Evolutionary conservation across 176 grass and related monocot species (phyloP), one percentile per base, ranked within the genome.

Genomic region (Cymbopogon citratus): DNA sequence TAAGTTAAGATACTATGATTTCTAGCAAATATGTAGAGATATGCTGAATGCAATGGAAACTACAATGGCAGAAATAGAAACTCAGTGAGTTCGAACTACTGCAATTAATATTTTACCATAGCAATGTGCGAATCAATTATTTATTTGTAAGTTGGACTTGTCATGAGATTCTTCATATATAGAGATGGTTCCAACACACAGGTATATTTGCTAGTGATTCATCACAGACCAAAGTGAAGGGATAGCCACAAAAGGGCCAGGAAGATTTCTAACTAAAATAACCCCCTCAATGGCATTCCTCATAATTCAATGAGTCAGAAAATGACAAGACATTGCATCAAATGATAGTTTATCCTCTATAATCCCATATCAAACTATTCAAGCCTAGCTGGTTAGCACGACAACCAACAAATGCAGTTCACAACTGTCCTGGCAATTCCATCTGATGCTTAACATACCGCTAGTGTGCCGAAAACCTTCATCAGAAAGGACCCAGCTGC

Each of bases 401-500:
- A 29, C 1, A 85, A 78, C 1, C 38, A 24, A 19, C 27, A 77
- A 23, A 5, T 76, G 21, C 2, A n/a, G 40, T 2, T 33, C 1
- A 56, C 35, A 43, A 8, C 11, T 83, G 31, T 63, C 56, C 1
- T 46, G 54, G 68, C 18, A 51, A 25, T 73, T 23, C 9, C 9
- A 66, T 49, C 14, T 19, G 2, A 63, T 41, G n/a, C 64, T 45
- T 36, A 73, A 28, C 41, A 78, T 91, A 99, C 96, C 54, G 92
- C 89, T 60, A 99, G 65, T 77, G 89, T 74, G 2, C 96, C 91
- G 0, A 99, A 95, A 75, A 95, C 92, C 74, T 93, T 93, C 92
- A 95, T 99, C 83, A 93, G 83, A 45, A 99, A 99, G 2, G 92
- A 99, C 23, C 96, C 92, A 51, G 91, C 92, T 7, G 80, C 91